Conservation (phyloP, 2,329 filamentous ascomycete species). For the Colletotrichum caudatum region DNA sequence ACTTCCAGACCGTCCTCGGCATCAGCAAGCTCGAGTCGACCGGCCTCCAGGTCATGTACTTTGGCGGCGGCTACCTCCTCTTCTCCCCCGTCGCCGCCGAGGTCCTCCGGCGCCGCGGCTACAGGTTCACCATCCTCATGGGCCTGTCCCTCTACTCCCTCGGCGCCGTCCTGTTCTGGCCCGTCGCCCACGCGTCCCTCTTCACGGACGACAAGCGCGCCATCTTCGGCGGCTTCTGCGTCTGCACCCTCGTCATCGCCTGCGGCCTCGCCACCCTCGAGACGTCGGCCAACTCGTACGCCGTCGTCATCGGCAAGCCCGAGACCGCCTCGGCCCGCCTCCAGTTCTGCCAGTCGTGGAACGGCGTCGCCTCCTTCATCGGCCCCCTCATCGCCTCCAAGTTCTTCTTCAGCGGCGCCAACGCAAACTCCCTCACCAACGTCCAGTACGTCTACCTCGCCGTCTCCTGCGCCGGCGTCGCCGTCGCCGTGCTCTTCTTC, state of each 20-base stretch:
- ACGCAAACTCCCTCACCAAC: constrained; percentile 68
- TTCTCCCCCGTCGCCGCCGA: constrained; percentile 56
- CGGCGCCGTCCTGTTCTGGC: constrained; percentile 66
- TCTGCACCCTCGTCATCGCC: constrained; percentile 78
- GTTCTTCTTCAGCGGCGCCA: constrained; percentile 73
- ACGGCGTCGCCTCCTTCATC: constrained; percentile 67
- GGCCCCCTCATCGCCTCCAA: constrained; percentile 79
- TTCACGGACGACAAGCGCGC: constrained; percentile 47
- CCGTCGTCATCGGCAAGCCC: constrained; percentile 62
- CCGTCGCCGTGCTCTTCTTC: constrained; percentile 75
- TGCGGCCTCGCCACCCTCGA: constrained; percentile 80
- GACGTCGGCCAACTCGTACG: constrained; percentile 80
- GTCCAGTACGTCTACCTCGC: constrained; percentile 84
- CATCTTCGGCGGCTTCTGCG: constrained; percentile 80
- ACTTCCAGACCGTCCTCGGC: constrained; percentile 61
- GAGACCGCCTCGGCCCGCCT: constrained; percentile 65
- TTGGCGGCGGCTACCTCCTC: constrained; percentile 55
- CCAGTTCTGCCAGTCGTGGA: constrained; percentile 66
- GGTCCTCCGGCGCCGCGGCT: constrained; percentile 56
- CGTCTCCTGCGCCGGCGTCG: constrained; percentile 77
- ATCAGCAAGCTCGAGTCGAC: constrained; percentile 57
- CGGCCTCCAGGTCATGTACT: constrained; percentile 58
- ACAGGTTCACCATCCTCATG: constrained; percentile 59
- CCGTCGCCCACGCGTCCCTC: constrained; percentile 63
- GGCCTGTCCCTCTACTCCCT: constrained; percentile 74